phyloP scores from a whole-genome alignment of 768 basidiomycete genomes.

The Russula olivacea region DNA sequence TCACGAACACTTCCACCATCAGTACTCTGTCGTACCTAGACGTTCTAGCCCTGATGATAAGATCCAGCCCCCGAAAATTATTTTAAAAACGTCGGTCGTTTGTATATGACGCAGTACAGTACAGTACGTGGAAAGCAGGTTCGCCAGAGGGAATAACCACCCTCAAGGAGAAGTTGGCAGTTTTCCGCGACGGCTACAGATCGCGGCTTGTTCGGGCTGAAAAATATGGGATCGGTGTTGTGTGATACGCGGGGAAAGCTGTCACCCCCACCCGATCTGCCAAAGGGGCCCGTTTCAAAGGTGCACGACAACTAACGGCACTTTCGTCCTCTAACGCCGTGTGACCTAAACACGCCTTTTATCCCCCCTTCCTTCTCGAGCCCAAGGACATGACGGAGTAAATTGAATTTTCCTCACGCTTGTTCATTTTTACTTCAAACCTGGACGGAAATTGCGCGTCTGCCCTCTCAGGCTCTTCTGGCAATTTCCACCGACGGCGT shows the following conservation, averaged over 20 bases:
- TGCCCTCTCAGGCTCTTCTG: neutral
- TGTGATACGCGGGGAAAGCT: conserved; percentile 15
- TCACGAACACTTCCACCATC: neutral
- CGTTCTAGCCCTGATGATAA: neutral
- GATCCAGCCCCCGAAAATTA: neutral
- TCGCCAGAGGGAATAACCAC: neutral
- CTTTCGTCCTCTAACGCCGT: conserved; percentile 16
- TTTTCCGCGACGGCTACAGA: conserved; percentile 17
- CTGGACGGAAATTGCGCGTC: conserved; percentile 18
- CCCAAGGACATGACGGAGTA: neutral
- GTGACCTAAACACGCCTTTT: neutral
- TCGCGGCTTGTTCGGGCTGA: conserved; percentile 21
- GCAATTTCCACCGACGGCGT: conserved; percentile 11
- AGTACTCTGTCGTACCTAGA: neutral
- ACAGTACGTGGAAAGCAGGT: neutral
- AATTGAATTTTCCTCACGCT: conserved; percentile 14
- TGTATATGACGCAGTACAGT: neutral
- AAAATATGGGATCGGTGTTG: conserved; percentile 1
- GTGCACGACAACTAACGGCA: conserved; percentile 6
- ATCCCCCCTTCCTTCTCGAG: neutral
- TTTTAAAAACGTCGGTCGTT: neutral
- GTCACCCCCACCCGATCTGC: conserved; percentile 16
- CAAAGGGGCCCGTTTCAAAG: neutral
- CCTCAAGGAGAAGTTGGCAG: neutral
- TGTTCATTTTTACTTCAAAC: conserved; percentile 14